Percentiles rank a stretch among this genome's conserved stretches.
These are phyloP conservation scores for Phytophthora podocarpi DNA, from an alignment of 352 stramenopile species.

Conservation along the genomic window DNA sequence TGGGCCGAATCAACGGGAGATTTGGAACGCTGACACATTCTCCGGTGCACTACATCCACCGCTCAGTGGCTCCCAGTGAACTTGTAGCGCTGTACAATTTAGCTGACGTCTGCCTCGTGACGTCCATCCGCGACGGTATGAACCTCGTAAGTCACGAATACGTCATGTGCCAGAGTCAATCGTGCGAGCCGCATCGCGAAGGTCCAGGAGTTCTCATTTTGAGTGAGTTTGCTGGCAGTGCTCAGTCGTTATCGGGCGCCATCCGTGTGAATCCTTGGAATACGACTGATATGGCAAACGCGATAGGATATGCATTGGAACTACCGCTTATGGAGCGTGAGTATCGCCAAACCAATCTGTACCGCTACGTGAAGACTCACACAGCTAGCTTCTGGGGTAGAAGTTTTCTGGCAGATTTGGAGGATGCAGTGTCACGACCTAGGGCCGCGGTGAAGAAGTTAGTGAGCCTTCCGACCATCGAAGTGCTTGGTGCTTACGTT, in stretches of 20 bases:
- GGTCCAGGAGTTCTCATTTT: conserved; percentile 86
- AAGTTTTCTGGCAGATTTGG: conserved; percentile 80
- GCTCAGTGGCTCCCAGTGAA: conserved; percentile 73
- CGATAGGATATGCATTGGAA: conserved; percentile 74
- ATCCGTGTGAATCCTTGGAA: conserved; percentile 92
- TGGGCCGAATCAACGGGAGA: conserved; percentile 87
- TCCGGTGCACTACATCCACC: conserved; percentile 91
- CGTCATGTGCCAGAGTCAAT: conserved; percentile 81
- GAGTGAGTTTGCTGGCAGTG: conserved; percentile 89
- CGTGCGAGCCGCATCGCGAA: conserved; percentile 60
- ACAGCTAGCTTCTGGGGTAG: conserved; percentile 87
- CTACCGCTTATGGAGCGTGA: conserved; percentile 84
- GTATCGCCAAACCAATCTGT: conserved; percentile 84
- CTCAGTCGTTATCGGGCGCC: conserved; percentile 87
- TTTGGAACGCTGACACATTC: conserved; percentile 88
- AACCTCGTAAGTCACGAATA: conserved; percentile 92
- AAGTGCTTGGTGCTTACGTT: conserved; percentile 62
- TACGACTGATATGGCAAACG: conserved; percentile 75
- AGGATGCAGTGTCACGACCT: conserved; percentile 48
- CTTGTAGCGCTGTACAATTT: conserved; percentile 91
- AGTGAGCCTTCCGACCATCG: conserved; percentile 47
- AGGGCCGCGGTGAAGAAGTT: conserved; percentile 46
- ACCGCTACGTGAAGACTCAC: conserved; percentile 88
- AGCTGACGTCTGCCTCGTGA: conserved; percentile 90
- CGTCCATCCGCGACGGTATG: conserved; percentile 89